Evolutionary conservation across 2,329 filamentous ascomycete species (phyloP).

Genomic region (Cytospora schulzeri): DNA sequence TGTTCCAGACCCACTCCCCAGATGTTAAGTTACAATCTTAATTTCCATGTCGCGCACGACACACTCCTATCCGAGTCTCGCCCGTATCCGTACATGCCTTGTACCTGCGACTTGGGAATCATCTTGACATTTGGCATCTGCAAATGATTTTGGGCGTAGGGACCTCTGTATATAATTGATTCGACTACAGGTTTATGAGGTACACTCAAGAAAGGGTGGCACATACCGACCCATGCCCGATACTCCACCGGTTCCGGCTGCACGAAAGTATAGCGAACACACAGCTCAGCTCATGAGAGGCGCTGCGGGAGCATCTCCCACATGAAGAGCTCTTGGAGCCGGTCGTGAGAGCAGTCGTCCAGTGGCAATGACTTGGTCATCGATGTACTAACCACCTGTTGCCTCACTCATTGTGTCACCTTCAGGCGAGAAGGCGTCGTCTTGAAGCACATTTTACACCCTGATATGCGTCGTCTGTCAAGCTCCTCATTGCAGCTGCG

Average conservation of each 20-base stretch:
- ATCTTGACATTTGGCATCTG: neutral
- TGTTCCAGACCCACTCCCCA: constrained; percentile 20
- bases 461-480: neutral
- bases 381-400: neutral
- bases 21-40: constrained; percentile 21
- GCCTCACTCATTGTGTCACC: neutral
- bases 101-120: neutral
- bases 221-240: neutral
- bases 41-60: constrained; percentile 23
- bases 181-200: neutral
- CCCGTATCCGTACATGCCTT: constrained; percentile 11
- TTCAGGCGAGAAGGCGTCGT: neutral
- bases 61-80: constrained; percentile 5
- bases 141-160: neutral
- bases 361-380: neutral
- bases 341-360: neutral
- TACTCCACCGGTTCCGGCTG: neutral
- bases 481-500: neutral
- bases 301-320: neutral
- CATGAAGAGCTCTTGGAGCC: neutral
- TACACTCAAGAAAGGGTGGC: neutral
- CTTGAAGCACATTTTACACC: neutral
- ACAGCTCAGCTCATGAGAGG: neutral
- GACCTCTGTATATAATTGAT: neutral
- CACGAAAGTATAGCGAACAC: neutral